These are phyloP conservation scores for Suzukiozyma palmioleophila DNA, from an alignment of 1,139 yeast genomes.

Conservation along the genomic window DNA sequence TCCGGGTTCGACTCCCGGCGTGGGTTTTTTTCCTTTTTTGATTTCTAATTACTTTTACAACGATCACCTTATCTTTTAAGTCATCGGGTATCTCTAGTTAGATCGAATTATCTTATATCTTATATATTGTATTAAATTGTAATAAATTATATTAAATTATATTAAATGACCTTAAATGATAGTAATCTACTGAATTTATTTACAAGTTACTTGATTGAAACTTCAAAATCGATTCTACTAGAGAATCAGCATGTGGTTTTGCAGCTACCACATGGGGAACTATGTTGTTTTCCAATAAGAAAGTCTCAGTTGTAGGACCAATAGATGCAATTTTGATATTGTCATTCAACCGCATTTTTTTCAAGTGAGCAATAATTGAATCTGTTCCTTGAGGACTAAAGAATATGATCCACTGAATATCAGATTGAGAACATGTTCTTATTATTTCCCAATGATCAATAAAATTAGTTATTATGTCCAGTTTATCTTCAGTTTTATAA, in stretches of 20 bases:
- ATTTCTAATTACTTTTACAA: background rate
- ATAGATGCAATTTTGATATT: conserved; percentile 60
- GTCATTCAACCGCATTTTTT: conserved; percentile 16
- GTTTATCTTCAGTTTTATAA: conserved; percentile 58
- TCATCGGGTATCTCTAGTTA: too few species aligned
- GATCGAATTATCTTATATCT: too few species aligned
- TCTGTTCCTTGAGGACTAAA: conserved; percentile 91
- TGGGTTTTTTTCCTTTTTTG: conserved; percentile 1
- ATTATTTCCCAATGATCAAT: conserved; percentile 5
- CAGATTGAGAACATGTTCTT: conserved; percentile 10
- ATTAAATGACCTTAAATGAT: too few species aligned
- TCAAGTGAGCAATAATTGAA: conserved; percentile 48
- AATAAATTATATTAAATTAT: too few species aligned
- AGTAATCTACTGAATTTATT: too few species aligned
- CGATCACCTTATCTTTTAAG: background rate
- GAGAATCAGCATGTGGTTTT: conserved; percentile 66
- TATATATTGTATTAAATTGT: too few species aligned
- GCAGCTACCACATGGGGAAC: conserved; percentile 60
- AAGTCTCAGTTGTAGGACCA: conserved; percentile 88
- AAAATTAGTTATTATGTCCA: conserved; percentile 43
- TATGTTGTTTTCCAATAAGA: conserved; percentile 48
- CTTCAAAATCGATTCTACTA: conserved; percentile 36
- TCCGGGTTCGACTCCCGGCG: conserved; percentile 5
- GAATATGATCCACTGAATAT: conserved; percentile 61
- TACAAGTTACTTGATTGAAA: conserved; percentile 7